These are phyloP conservation scores for Helotiales sp. DNA, from an alignment of 2,329 filamentous ascomycete species.

Conservation along the genomic window DNA sequence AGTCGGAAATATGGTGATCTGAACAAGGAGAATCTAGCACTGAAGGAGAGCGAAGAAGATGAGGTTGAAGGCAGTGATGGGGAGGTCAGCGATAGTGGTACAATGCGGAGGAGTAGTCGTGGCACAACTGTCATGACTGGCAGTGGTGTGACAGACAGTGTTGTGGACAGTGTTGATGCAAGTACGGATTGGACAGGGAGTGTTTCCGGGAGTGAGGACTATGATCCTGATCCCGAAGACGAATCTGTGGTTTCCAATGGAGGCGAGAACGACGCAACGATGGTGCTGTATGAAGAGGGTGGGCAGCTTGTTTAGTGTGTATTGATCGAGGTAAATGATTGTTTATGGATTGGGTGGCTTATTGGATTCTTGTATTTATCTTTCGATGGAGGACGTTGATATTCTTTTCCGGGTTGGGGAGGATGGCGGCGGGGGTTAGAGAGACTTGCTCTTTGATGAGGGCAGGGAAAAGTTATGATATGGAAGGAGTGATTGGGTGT, in stretches of 20 bases:
- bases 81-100: conserved; percentile 28
- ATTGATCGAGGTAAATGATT: no score
- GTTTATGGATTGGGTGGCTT: not conserved
- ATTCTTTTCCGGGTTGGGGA: no score
- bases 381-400: not conserved
- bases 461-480: not conserved
- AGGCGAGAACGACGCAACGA: not conserved
- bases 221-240: conserved; percentile 6
- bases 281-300: conserved; percentile 29
- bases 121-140: conserved; percentile 32
- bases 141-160: conserved; percentile 23
- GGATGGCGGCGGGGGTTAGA: not conserved
- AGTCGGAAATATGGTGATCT: conserved; percentile 47
- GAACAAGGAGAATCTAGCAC: conserved; percentile 62
- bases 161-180: conserved; percentile 32
- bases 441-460: not conserved
- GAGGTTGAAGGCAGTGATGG: conserved; percentile 23
- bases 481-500: not conserved
- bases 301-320: conserved; percentile 20
- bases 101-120: conserved; percentile 33
- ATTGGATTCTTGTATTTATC: conserved; percentile 18
- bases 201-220: conserved; percentile 24
- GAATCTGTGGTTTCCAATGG: conserved; percentile 5
- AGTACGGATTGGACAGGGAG: conserved; percentile 34
- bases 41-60: conserved; percentile 62